Evolutionary conservation across 352 stramenopile genomes (phyloP).

Genomic region (Globisporangium irregulare): DNA sequence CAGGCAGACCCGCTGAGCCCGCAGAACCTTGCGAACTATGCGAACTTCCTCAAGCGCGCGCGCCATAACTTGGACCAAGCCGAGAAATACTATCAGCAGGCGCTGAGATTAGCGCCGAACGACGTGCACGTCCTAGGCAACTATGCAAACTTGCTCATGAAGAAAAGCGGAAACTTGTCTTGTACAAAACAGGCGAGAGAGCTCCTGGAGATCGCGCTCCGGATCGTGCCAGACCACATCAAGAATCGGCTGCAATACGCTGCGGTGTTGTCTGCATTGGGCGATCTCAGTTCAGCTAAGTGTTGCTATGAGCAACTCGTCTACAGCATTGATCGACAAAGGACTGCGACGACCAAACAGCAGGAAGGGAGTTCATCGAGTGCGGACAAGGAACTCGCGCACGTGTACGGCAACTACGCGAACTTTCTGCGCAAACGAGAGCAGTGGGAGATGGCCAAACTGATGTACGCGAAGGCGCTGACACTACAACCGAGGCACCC

Average conservation of each 20-base stretch:
- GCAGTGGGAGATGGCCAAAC: constrained; percentile 15
- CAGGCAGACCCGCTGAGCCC: constrained; percentile 17
- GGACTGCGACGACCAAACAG: not conserved
- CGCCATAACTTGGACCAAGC: constrained; percentile 22
- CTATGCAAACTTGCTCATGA: constrained; percentile 32
- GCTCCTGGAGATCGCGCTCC: constrained; percentile 25
- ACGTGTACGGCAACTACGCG: constrained; percentile 24
- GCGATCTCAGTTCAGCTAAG: not conserved
- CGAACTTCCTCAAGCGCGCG: constrained; percentile 30
- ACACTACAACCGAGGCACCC: constrained; percentile 8
- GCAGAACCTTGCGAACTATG: constrained; percentile 29
- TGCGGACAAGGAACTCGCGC: constrained; percentile 12
- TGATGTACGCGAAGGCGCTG: constrained; percentile 20
- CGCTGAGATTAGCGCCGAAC: constrained; percentile 18
- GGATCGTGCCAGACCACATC: constrained; percentile 20
- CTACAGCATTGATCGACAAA: constrained; percentile 1
- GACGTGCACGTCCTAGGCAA: constrained; percentile 27
- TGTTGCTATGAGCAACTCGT: constrained; percentile 18
- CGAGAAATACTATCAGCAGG: constrained; percentile 29
- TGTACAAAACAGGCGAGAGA: constrained; percentile 5
- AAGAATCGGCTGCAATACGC: constrained; percentile 25
- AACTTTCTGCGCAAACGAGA: constrained; percentile 15
- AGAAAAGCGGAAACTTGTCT: not conserved
- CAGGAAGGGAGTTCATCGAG: not conserved
- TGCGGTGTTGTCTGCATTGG: constrained; percentile 10